Evolutionary conservation across 371 early-diverging fungal species (phyloP).

Genomic region (Mortierella sp.): DNA sequence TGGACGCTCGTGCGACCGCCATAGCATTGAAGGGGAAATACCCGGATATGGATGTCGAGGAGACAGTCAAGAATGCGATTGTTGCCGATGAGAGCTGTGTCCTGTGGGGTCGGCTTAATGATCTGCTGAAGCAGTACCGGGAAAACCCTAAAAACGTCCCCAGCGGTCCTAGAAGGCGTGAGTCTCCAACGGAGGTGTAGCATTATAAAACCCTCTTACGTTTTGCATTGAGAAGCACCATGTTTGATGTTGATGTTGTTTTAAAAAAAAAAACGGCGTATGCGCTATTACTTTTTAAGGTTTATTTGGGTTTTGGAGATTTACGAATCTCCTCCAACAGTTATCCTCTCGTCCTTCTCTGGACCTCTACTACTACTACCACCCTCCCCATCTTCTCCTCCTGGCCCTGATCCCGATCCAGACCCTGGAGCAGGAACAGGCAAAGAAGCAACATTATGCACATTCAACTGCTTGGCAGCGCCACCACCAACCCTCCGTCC

Average conservation of each 20-base stretch:
- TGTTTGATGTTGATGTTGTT: too few species aligned
- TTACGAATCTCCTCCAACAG: not conserved
- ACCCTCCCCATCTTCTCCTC: not conserved
- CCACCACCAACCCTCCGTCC: slow-evolving; percentile 55
- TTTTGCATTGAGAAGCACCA: too few species aligned
- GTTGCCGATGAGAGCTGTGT: not conserved
- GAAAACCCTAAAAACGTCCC: too few species aligned
- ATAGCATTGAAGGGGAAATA: not conserved
- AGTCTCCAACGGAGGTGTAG: too few species aligned
- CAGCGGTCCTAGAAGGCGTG: too few species aligned
- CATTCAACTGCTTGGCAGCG: slow-evolving; percentile 47
- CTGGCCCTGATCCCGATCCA: not conserved
- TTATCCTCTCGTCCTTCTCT: not conserved
- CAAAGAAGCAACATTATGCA: slow-evolving; percentile 33
- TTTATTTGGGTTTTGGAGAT: not conserved
- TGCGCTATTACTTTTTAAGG: not conserved
- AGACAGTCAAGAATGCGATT: not conserved
- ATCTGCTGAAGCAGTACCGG: not conserved
- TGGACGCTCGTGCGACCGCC: not conserved
- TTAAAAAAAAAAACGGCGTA: too few species aligned
- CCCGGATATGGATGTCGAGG: slow-evolving; percentile 18
- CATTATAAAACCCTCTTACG: too few species aligned
- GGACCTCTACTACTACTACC: not conserved
- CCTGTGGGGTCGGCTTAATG: slow-evolving; percentile 5
- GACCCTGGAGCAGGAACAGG: not conserved